A percentile compares a stretch with the other conserved stretches of the same genome.
Conservation (phyloP, 129 eudicot species). For the Centaurea solstitialis region DNA sequence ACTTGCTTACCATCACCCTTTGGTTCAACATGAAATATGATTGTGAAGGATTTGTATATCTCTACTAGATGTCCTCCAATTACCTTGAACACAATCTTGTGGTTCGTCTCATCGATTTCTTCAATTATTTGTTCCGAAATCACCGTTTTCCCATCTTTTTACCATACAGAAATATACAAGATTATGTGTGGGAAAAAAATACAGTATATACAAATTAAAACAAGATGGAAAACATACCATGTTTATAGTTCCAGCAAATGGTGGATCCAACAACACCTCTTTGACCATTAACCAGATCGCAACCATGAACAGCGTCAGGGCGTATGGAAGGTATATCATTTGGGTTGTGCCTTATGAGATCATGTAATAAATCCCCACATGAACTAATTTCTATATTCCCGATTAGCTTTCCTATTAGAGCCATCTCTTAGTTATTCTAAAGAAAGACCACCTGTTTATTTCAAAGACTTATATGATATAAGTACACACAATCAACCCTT, state of each 20-base stretch:
- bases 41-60: background rate
- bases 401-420: constrained; percentile 13
- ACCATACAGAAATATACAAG: background rate
- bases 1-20: background rate
- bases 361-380: constrained; percentile 24
- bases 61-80: background rate
- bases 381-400: constrained; percentile 9
- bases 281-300: constrained; percentile 30
- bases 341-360: constrained; percentile 21
- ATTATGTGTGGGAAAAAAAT: background rate
- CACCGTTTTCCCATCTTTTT: background rate
- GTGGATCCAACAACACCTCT: constrained; percentile 26
- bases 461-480: too few relatives aligned
- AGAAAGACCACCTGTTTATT: too few relatives aligned
- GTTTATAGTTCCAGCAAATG: constrained; percentile 28
- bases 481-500: background rate
- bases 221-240: background rate
- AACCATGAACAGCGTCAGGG: constrained; percentile 20
- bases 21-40: background rate
- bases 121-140: background rate
- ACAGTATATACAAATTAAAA: background rate
- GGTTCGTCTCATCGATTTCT: background rate
- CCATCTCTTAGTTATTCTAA: background rate
- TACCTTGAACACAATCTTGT: background rate
- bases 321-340: background rate